phyloP scores from a whole-genome alignment of 1,139 yeast species.

The Scheffersomyces segobiensis region DNA sequence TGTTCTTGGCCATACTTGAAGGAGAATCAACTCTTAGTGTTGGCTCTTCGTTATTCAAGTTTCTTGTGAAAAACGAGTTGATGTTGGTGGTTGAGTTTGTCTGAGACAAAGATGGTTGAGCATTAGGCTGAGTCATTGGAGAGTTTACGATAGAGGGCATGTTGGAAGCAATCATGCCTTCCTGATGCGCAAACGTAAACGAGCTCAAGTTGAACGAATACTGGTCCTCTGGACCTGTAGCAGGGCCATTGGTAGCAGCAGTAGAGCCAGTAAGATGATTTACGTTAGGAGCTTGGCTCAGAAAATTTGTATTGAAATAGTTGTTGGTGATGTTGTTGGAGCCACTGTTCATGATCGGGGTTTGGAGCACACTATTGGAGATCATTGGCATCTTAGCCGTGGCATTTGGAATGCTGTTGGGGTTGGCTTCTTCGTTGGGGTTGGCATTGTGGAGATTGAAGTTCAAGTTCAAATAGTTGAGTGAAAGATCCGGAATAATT shows the following conservation, averaged over 20 bases:
- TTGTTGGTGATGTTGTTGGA: slow-evolving; percentile 38
- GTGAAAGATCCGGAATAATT: background rate
- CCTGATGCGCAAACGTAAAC: slow-evolving; percentile 28
- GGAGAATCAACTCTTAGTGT: background rate
- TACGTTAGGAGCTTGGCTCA: slow-evolving; percentile 11
- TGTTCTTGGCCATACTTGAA: background rate
- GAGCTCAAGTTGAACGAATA: slow-evolving; percentile 38
- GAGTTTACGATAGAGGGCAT: slow-evolving; percentile 4
- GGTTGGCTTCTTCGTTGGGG: background rate
- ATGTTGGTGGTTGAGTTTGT: slow-evolving; percentile 22
- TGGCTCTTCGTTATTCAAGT: slow-evolving; percentile 12
- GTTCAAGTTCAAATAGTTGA: background rate
- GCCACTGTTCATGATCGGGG: slow-evolving; percentile 30
- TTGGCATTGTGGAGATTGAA: background rate
- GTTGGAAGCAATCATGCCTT: slow-evolving; percentile 2
- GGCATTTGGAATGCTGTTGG: background rate
- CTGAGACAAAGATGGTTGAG: slow-evolving; percentile 5
- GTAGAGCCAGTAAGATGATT: background rate
- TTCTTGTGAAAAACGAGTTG: slow-evolving; percentile 20
- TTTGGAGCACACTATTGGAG: slow-evolving; percentile 19
- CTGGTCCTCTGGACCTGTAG: slow-evolving; percentile 27
- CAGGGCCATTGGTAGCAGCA: background rate
- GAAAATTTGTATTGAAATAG: slow-evolving; percentile 31
- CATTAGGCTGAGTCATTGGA: slow-evolving; percentile 3
- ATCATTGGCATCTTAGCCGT: background rate